Conservation (phyloP, 1,139 yeast genomes). For the Fermentozyma sake region DNA sequence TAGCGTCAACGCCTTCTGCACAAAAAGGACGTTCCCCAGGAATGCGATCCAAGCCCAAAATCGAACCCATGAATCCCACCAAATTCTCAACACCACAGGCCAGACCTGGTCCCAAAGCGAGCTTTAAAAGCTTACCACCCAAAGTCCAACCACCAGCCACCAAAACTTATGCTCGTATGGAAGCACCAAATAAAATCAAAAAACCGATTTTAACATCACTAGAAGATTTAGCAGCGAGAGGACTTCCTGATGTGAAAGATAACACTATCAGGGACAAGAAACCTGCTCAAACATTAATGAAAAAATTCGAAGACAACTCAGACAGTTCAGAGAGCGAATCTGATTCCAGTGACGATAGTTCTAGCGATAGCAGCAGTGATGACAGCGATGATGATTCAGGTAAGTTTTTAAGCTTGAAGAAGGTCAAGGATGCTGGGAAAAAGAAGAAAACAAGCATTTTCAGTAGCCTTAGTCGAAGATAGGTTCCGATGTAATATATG, state of each 20-base stretch:
- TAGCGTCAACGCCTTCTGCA: constrained; percentile 9
- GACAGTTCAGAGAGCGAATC: constrained; percentile 14
- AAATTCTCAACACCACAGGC: background rate
- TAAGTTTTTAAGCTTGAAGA: constrained; percentile 12
- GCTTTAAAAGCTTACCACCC: no score
- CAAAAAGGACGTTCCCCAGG: no score
- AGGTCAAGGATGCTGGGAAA: constrained; percentile 6
- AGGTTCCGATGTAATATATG: no score
- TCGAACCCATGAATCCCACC: no score
- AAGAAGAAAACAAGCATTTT: constrained; percentile 10
- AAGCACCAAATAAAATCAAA: constrained; percentile 13
- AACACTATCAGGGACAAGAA: constrained; percentile 3
- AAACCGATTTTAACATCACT: constrained; percentile 44
- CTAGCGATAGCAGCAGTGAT: constrained; percentile 10
- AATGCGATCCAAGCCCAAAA: no score
- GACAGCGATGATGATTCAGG: constrained; percentile 9
- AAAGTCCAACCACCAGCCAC: constrained; percentile 1
- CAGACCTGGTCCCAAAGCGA: no score
- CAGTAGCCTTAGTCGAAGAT: constrained; percentile 10
- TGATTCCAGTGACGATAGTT: constrained; percentile 11
- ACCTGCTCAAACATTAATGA: background rate
- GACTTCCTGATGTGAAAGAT: constrained; percentile 62
- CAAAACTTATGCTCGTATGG: constrained; percentile 6
- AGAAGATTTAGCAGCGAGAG: constrained; percentile 53
- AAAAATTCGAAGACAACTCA: constrained; percentile 7